Evolutionary conservation across 2,329 filamentous ascomycete genomes (phyloP).

Genomic region (Huntiella abstrusa): DNA sequence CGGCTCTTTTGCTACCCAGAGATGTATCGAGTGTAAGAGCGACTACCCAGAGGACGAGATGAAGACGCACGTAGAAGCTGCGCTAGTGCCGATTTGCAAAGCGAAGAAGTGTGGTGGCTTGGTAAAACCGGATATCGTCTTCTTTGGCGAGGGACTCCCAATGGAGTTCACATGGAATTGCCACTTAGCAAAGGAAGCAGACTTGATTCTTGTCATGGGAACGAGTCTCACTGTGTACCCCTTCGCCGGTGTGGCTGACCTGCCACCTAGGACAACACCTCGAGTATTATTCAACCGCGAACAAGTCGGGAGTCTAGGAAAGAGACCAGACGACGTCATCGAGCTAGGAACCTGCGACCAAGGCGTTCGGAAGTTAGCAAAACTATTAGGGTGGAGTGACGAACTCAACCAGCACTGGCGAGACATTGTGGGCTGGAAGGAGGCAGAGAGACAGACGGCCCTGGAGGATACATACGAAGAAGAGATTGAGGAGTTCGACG

Average conservation of each 20-base stretch:
- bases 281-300: constrained; percentile 79
- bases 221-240: constrained; percentile 78
- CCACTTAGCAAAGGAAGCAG: constrained; percentile 38
- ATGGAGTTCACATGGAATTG: constrained; percentile 19
- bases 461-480: constrained; percentile 17
- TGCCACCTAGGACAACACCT: constrained; percentile 43
- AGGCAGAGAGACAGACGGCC: constrained; percentile 30
- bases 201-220: constrained; percentile 70
- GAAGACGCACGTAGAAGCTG: constrained; percentile 45
- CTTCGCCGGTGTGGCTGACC: constrained; percentile 61
- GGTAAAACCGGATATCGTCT: constrained; percentile 89
- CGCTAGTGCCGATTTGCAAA: constrained; percentile 51
- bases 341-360: constrained; percentile 67
- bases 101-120: constrained; percentile 47
- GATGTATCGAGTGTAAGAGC: constrained; percentile 72
- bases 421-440: constrained; percentile 40
- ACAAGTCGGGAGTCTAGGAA: constrained; percentile 59
- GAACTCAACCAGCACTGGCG: constrained; percentile 68
- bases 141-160: constrained; percentile 60
- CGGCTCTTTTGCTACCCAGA: constrained; percentile 79
- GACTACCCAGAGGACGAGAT: constrained; percentile 58
- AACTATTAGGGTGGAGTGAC: constrained; percentile 64
- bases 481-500: constrained; percentile 19
- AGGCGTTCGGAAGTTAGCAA: constrained; percentile 60
- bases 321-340: constrained; percentile 65